These are phyloP conservation scores for Hyphopichia pseudoburtonii DNA, from an alignment of 1,139 yeast species.

Conservation along the genomic window DNA sequence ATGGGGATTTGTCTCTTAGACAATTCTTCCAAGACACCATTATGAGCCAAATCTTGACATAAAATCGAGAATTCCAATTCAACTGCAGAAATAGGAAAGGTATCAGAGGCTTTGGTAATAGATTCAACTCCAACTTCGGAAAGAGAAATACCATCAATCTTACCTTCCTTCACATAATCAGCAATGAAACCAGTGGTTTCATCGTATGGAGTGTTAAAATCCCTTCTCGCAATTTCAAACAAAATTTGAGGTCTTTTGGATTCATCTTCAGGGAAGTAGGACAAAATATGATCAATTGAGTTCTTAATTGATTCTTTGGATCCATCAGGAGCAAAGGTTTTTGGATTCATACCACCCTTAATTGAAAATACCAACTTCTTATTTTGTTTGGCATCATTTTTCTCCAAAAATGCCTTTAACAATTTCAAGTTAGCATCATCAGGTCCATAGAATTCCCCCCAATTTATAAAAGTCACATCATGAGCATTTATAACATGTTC, in stretches of 20 bases:
- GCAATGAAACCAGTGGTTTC: slow-evolving; percentile 51
- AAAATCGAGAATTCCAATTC: slow-evolving; percentile 77
- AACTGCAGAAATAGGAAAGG: slow-evolving; percentile 58
- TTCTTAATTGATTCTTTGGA: slow-evolving; percentile 43
- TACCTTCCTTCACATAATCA: slow-evolving; percentile 54
- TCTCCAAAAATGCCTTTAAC: slow-evolving; percentile 54
- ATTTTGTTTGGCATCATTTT: slow-evolving; percentile 51
- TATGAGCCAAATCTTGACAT: slow-evolving; percentile 54
- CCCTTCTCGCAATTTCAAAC: slow-evolving; percentile 72
- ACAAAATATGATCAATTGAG: slow-evolving; percentile 51
- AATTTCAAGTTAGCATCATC: slow-evolving; percentile 52
- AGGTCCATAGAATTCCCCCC: slow-evolving; percentile 77
- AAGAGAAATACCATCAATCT: slow-evolving; percentile 64
- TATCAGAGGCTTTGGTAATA: slow-evolving; percentile 53
- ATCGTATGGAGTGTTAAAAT: slow-evolving; percentile 46
- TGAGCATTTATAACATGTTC: slow-evolving; percentile 44
- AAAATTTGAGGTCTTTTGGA: slow-evolving; percentile 46
- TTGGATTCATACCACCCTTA: slow-evolving; percentile 57
- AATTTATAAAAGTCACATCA: slow-evolving; percentile 62
- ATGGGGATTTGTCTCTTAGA: slow-evolving; percentile 54
- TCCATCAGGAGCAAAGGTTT: slow-evolving; percentile 46
- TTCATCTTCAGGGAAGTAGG: slow-evolving; percentile 47
- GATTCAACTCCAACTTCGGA: slow-evolving; percentile 69
- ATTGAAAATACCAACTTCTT: slow-evolving; percentile 56
- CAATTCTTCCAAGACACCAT: slow-evolving; percentile 62